phyloP scores from a whole-genome alignment of 192 early-diverging fungal genomes.

The Entomortierella beljakovae region DNA sequence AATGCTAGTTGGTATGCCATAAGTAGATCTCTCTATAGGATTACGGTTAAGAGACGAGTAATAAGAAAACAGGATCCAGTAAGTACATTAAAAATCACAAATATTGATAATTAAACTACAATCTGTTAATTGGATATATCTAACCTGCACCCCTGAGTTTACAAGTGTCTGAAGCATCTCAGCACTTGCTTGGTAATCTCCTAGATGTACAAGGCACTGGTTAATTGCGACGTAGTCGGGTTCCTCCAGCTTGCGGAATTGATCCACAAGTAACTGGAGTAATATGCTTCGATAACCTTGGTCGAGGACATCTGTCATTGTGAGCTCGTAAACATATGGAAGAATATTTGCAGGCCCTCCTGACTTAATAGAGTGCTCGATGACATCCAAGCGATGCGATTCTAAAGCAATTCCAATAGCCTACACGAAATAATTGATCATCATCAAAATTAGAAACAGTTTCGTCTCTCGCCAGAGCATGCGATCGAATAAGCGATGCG shows the following conservation, averaged over 20 bases:
- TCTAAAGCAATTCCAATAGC: constrained; percentile 98
- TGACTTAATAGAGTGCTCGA: constrained; percentile 83
- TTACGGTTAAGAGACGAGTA: neutral
- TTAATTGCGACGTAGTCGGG: constrained; percentile 95
- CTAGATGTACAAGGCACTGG: constrained; percentile 92
- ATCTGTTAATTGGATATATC: neutral
- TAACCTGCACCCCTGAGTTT: constrained; percentile 68
- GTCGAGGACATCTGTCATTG: constrained; percentile 87
- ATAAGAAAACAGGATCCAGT: too few species aligned
- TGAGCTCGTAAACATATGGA: constrained; percentile 86
- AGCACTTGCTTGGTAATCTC: constrained; percentile 80
- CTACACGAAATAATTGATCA: constrained; percentile 40
- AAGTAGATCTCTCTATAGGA: constrained; percentile 65
- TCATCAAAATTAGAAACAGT: too few species aligned
- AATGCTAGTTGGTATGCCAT: constrained; percentile 98
- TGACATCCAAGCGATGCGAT: constrained; percentile 87
- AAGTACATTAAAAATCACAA: neutral
- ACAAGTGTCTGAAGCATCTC: constrained; percentile 79
- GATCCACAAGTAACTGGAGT: constrained; percentile 77
- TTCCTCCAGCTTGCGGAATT: constrained; percentile 77
- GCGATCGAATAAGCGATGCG: too few species aligned
- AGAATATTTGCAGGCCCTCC: constrained; percentile 81
- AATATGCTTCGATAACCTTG: constrained; percentile 87
- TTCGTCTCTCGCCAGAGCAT: too few species aligned
- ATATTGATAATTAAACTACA: neutral